phyloP scores from a whole-genome alignment of 164 flowering plant genomes.

The Saururus chinensis region DNA sequence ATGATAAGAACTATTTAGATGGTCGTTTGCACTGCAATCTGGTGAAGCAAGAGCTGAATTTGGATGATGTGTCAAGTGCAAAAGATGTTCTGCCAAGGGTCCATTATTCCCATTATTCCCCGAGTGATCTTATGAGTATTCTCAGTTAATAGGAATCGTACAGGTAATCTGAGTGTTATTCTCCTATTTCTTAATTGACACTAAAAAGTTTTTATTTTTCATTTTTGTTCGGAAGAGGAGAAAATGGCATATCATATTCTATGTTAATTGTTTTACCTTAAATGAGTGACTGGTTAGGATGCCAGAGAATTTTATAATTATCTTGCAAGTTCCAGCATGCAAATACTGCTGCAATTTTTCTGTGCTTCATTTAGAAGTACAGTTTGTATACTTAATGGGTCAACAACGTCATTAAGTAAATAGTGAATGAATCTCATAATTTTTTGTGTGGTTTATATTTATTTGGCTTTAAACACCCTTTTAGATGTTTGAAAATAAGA shows the following conservation, averaged over 20 bases:
- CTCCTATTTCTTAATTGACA: not conserved
- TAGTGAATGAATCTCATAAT: too few relatives aligned
- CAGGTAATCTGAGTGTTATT: not conserved
- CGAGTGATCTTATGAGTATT: slow-evolving; percentile 54
- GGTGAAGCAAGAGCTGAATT: slow-evolving; percentile 50
- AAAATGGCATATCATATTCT: not conserved
- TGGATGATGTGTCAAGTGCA: slow-evolving; percentile 30
- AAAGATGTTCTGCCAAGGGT: slow-evolving; percentile 26
- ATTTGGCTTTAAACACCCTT: too few relatives aligned
- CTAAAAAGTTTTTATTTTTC: too few relatives aligned
- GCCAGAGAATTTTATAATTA: not conserved
- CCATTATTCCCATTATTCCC: slow-evolving; percentile 31
- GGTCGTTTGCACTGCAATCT: slow-evolving; percentile 10
- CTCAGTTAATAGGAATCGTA: slow-evolving; percentile 51
- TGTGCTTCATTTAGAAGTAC: too few relatives aligned
- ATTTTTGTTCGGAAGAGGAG: not conserved
- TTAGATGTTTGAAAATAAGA: too few relatives aligned
- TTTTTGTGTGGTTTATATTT: too few relatives aligned
- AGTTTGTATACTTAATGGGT: too few relatives aligned
- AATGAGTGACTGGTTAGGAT: not conserved
- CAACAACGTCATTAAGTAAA: too few relatives aligned
- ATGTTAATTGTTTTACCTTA: too few relatives aligned
- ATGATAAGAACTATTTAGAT: slow-evolving; percentile 20
- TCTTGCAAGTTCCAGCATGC: too few relatives aligned
- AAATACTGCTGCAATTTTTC: too few relatives aligned